Evolutionary conservation across 805 yeast species (phyloP), one percentile per base, ranked within the genome.

Genomic region (Komagataella ulmi): DNA sequence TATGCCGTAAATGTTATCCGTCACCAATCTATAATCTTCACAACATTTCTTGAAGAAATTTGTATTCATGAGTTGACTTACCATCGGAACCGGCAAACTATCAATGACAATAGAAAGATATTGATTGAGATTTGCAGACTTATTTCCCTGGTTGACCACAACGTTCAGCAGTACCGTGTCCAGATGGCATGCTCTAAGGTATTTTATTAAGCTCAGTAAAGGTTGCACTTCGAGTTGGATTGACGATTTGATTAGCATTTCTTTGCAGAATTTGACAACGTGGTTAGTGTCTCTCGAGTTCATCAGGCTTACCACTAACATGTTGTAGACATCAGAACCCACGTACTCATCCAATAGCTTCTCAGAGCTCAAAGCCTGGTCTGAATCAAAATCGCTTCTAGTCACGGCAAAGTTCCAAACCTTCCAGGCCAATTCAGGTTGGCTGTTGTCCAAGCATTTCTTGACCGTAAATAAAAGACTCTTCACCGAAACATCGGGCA

Each of bases 1-100:
- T 40, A 67, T 58, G 1, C 70, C 70, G 55, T 67, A 66, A 23
- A 67, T 58, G 53, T 65, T 67, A 51, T 67, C 70, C 40, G 52
- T 59, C 17, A 61, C 50, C 47, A 67, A 54, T 54, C 70, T 59
- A 54, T 63, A 67, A 50, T 65, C 62, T 56, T 67, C 69, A 50
- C 66, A 57, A 3, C 63, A 57, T 40, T 50, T 44, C 49, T 60
- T 65, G 57, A 64, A 66, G 24, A 65, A 57, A 6, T 53, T 49
- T 5, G 64, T 55, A n/a, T 53, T 52, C 49, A 61, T 51, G 24
- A 67, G 44, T 3, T 52, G 43, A 4, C 44, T 19, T 44, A 49
- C 46, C 12, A 52, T 48, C 48, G 59, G 61, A n/a, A 52, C 36
- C 2, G 59, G 61, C 14, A 54, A 47, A n/a, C 64, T 43, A 51